Evolutionary conservation across 2,329 filamentous ascomycete species (phyloP).

Genomic region (Pyrenochaeta sp.): DNA sequence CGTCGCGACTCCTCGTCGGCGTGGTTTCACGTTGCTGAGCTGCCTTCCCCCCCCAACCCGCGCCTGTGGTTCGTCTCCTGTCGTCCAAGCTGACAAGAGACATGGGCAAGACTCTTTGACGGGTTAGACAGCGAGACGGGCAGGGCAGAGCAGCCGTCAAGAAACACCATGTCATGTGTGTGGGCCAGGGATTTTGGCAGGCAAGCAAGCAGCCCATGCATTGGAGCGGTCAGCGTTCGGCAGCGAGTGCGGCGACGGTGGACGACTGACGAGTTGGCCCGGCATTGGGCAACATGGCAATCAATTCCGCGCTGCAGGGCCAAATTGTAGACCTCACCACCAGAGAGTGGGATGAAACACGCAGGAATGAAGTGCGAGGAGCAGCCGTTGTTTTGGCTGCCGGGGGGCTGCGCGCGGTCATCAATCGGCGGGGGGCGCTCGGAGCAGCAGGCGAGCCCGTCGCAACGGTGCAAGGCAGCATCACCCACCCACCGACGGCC

Average conservation of each 20-base stretch:
- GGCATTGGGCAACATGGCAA: neutral
- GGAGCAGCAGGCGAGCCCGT: constrained; percentile 8
- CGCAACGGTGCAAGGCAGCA: constrained; percentile 6
- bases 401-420: constrained; percentile 10
- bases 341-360: constrained; percentile 5
- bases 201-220: constrained; percentile 12
- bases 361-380: constrained; percentile 7
- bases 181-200: neutral
- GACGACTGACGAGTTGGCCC: too few species aligned
- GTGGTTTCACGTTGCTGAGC: neutral
- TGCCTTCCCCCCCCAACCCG: neutral
- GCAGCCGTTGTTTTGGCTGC: constrained; percentile 13
- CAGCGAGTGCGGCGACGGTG: neutral
- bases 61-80: constrained; percentile 10
- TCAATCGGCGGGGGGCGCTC: constrained; percentile 9
- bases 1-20: neutral
- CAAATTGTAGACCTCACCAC: neutral
- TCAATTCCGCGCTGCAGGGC: constrained; percentile 6
- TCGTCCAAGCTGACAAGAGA: constrained; percentile 20
- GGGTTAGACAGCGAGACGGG: neutral
- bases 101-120: constrained; percentile 1
- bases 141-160: constrained; percentile 3
- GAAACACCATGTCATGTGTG: neutral
- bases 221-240: constrained; percentile 10
- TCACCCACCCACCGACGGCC: constrained; percentile 7